These are phyloP conservation scores for Acacia pycnantha DNA, from an alignment of 331 rosid species.

Conservation along the genomic window DNA sequence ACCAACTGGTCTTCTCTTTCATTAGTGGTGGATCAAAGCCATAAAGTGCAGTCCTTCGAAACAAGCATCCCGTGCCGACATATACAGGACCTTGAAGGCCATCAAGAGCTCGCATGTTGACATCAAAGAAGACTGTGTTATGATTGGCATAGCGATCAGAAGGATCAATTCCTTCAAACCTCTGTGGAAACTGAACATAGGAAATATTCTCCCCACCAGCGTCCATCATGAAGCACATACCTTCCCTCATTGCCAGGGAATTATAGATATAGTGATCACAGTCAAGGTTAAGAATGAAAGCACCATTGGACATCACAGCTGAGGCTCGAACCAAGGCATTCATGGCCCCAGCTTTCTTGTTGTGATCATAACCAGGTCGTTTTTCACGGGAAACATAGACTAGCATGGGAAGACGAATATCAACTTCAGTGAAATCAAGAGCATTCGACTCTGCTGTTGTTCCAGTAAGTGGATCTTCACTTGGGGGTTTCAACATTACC, in stretches of 20 bases:
- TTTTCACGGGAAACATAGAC: slow-evolving; percentile 80
- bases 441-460: slow-evolving; percentile 44
- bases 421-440: slow-evolving; percentile 56
- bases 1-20: slow-evolving; percentile 46
- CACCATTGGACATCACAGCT: slow-evolving; percentile 76
- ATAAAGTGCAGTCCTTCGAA: slow-evolving; percentile 67
- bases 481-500: slow-evolving; percentile 80
- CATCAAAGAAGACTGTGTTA: slow-evolving; percentile 82
- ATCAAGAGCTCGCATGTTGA: slow-evolving; percentile 81
- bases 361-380: slow-evolving; percentile 85
- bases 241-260: slow-evolving; percentile 74
- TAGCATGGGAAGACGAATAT: slow-evolving; percentile 81
- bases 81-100: slow-evolving; percentile 82
- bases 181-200: slow-evolving; percentile 78
- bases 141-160: slow-evolving; percentile 87
- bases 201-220: slow-evolving; percentile 63
- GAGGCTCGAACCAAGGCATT: slow-evolving; percentile 85
- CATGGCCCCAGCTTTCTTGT: slow-evolving; percentile 90
- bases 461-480: slow-evolving; percentile 58
- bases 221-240: slow-evolving; percentile 94
- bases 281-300: slow-evolving; percentile 80
- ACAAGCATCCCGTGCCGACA: slow-evolving; percentile 83
- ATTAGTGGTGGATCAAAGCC: slow-evolving; percentile 66
- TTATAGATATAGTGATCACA: slow-evolving; percentile 76
- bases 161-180: slow-evolving; percentile 85